Conservation (phyloP, 495 filamentous ascomycete species). For the Jackrogersella minutella region DNA sequence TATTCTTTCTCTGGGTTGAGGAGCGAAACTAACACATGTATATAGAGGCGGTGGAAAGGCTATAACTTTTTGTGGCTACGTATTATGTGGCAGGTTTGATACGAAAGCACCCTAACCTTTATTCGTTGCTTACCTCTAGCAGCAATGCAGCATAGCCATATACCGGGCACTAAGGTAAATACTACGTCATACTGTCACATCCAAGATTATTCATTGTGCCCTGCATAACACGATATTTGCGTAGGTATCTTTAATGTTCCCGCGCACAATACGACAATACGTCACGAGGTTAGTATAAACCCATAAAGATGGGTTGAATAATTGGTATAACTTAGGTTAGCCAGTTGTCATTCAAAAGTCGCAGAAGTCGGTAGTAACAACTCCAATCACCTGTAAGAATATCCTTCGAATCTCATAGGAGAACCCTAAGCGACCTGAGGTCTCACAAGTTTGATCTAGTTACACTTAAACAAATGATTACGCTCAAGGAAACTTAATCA, state of each 20-base stretch:
- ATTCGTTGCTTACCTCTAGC: too few species aligned
- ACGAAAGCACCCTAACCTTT: too few species aligned
- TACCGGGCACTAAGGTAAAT: not conserved
- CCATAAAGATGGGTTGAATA: too few species aligned
- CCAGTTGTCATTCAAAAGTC: not conserved
- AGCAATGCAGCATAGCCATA: constrained; percentile 3
- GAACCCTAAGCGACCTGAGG: constrained; percentile 2
- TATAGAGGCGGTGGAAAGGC: constrained; percentile 5
- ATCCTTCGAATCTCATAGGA: not conserved
- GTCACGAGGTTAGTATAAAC: not conserved
- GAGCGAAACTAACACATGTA: not conserved
- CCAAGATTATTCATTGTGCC: too few species aligned
- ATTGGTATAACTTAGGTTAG: too few species aligned
- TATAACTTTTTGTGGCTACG: not conserved
- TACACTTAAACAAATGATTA: constrained; percentile 19
- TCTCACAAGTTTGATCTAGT: constrained; percentile 27
- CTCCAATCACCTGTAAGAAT: not conserved
- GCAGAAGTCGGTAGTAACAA: not conserved
- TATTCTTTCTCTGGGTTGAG: constrained; percentile 1
- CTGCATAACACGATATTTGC: not conserved
- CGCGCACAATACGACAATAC: not conserved
- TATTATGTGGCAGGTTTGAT: not conserved
- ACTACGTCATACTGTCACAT: too few species aligned
- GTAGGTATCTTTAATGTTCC: too few species aligned
- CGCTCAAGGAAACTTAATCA: not conserved